These are phyloP conservation scores for Solanum peruvianum DNA, from an alignment of 257 asterid genomes.

Conservation along the genomic window DNA sequence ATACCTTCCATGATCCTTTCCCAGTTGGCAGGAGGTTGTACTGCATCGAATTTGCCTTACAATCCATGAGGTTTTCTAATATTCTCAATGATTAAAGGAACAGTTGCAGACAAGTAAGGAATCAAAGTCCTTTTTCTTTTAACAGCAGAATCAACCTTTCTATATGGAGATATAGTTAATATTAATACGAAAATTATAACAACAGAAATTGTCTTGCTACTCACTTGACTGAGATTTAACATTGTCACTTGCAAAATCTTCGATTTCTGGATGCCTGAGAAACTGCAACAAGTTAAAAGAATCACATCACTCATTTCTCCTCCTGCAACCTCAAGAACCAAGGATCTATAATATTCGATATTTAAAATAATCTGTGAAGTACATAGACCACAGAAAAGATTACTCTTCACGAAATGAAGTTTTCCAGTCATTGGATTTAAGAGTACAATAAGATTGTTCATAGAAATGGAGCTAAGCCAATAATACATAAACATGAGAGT, in stretches of 20 bases:
- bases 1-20: constrained; percentile 68
- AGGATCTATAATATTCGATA: neutral
- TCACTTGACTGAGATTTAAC: neutral
- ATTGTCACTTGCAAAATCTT: neutral
- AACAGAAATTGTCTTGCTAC: neutral
- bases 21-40: constrained; percentile 61
- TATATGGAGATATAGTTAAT: neutral
- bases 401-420: neutral
- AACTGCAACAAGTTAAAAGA: neutral
- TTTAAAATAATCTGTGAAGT: neutral
- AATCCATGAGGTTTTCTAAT: neutral
- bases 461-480: neutral
- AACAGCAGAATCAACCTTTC: neutral
- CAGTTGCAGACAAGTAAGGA: neutral
- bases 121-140: neutral
- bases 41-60: constrained; percentile 17
- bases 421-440: neutral
- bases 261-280: neutral
- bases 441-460: neutral
- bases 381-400: neutral
- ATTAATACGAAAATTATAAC: neutral
- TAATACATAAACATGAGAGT: no score
- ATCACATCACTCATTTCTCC: neutral
- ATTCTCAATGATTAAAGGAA: neutral
- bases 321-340: neutral